A percentile compares a stretch with the other conserved stretches of the same genome.
These are phyloP conservation scores for Aristolochia fimbriata DNA, from an alignment of 164 flowering plant genomes.

Conservation along the genomic window DNA sequence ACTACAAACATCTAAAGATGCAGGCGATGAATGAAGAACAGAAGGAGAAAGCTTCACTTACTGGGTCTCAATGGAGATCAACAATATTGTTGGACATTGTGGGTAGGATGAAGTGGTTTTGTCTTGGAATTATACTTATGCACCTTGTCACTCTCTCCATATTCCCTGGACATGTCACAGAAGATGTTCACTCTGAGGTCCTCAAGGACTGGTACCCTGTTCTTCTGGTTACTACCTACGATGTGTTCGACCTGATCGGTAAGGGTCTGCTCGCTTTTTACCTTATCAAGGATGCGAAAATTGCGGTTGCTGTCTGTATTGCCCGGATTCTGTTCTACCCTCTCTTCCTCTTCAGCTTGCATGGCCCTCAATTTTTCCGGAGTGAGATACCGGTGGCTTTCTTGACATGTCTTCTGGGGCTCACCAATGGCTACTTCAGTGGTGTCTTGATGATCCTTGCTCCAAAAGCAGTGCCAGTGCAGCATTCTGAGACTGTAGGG, in stretches of 20 bases:
- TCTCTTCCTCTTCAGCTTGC: constrained; percentile 72
- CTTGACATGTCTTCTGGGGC: constrained; percentile 77
- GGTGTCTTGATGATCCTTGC: constrained; percentile 79
- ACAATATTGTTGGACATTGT: constrained; percentile 54
- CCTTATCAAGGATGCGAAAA: constrained; percentile 51
- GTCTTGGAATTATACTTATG: constrained; percentile 55
- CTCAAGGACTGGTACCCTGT: constrained; percentile 89
- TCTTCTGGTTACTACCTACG: constrained; percentile 68
- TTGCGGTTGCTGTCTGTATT: constrained; percentile 54
- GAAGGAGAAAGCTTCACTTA: constrained; percentile 36
- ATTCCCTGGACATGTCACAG: constrained; percentile 92
- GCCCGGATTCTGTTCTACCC: constrained; percentile 75
- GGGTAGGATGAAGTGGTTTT: constrained; percentile 68
- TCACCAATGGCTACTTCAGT: constrained; percentile 85
- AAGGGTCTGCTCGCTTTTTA: constrained; percentile 66
- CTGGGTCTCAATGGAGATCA: constrained; percentile 44
- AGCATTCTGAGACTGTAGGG: constrained; percentile 82
- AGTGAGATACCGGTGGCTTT: constrained; percentile 81
- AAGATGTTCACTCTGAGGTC: constrained; percentile 70
- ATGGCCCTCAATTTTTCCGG: constrained; percentile 75
- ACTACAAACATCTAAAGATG: constrained; percentile 56
- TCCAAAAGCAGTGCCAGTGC: constrained; percentile 67
- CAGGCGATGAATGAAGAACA: constrained; percentile 50
- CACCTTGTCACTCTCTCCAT: constrained; percentile 76
- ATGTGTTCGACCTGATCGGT: constrained; percentile 87